Percentiles rank a stretch among this genome's conserved stretches.
Conservation (phyloP, 2,329 filamentous ascomycete species). For the Colletotrichum karsti region DNA sequence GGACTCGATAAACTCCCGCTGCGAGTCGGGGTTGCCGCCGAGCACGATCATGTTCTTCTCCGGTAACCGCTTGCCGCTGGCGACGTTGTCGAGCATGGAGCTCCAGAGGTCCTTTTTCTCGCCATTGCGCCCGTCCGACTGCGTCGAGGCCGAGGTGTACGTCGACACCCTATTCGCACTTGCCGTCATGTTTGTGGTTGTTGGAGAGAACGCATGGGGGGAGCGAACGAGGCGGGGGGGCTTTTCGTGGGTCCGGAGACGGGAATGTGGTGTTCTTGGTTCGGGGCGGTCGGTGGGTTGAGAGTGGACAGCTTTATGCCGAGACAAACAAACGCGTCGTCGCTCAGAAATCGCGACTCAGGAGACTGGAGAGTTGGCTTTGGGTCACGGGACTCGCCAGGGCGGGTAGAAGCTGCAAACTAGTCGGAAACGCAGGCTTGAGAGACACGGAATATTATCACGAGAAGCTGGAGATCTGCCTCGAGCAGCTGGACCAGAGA, state of each 20-base stretch:
- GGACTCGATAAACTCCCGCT: conserved; percentile 82
- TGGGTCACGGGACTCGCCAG: not conserved
- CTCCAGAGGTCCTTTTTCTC: conserved; percentile 94
- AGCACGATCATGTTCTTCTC: conserved; percentile 92
- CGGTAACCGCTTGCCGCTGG: conserved; percentile 87
- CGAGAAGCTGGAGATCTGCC: not conserved
- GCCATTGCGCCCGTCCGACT: conserved; percentile 65
- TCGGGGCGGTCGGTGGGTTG: conserved; percentile 6
- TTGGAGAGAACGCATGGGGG: conserved; percentile 20
- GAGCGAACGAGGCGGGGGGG: not conserved
- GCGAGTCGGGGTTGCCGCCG: conserved; percentile 83
- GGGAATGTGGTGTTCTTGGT: not conserved
- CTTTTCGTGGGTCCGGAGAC: conserved; percentile 3
- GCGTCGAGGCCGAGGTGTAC: conserved; percentile 63
- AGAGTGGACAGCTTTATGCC: conserved; percentile 22
- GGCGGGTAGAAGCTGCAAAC: too few relatives aligned
- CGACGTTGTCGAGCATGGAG: conserved; percentile 89
- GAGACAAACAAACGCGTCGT: conserved; percentile 21
- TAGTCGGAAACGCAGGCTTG: not conserved
- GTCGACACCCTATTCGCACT: conserved; percentile 66
- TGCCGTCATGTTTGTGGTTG: conserved; percentile 51
- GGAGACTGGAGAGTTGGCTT: not conserved
- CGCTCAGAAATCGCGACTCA: conserved; percentile 10
- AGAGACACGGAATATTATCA: not conserved
- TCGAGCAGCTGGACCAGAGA: not conserved